Evolutionary conservation across 257 asterid species (phyloP), one percentile per base, ranked within the genome.

Genomic region (Agastache rugosa): DNA sequence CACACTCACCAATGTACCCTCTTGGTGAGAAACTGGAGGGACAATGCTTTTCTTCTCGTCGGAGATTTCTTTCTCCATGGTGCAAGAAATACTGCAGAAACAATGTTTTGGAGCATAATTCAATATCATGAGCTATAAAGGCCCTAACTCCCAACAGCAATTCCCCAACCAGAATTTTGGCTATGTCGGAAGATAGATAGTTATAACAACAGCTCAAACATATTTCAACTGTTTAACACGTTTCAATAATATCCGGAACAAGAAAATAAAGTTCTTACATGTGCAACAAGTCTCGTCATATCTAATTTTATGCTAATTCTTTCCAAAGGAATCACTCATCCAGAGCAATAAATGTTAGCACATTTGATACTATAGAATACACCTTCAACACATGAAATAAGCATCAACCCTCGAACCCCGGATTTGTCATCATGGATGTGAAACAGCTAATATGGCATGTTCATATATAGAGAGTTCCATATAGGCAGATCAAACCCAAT

Each of bases 51-150:
- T 76, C 59, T 73, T 74, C 72, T 63, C 69, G 22, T 62, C 67
- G 15, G 74, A 75, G 27, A 55, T 74, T 78, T 84, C 79, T 54
- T 58, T 78, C 78, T 79, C 85, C 84, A 81, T 87, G 61, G 22
- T 63, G 56, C 47, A 37, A 75, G 72, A 65, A 67, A 55, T 67
- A 59, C 74, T 12, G 71, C 79, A 67, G 63, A 44, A 51, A 34
- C 62, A 62, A 73, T 48, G 9, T 19, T 65, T 69, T 53, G 39
- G 35, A 39, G 66, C 63, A 74, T 65, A 74, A 9, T 23, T 45
- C 27, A 79, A 59, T 53, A 64, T 17, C 58, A 20, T 12, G 58
- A 20, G 31, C 15, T 54, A 27, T 14, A 47, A 72, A 67, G 17
- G 37, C 16, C 45, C 45, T 47, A 75, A 67, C 37, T 25, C 53